Evolutionary conservation across 331 rosid species (phyloP).

Genomic region (Telfairia occidentalis): DNA sequence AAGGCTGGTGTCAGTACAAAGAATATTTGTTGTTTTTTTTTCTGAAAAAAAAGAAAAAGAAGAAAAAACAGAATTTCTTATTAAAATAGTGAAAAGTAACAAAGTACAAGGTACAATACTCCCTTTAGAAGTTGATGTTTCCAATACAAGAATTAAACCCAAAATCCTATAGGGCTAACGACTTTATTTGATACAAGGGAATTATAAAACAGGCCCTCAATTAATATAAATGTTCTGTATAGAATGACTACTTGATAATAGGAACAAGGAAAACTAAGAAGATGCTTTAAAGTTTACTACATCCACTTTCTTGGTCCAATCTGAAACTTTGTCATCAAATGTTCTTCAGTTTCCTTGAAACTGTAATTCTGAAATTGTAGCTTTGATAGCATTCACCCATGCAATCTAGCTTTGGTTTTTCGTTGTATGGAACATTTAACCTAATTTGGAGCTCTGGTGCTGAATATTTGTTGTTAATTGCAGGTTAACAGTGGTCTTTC

Average conservation of each 20-base stretch:
- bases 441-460: constrained; percentile 4
- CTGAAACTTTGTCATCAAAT: background rate
- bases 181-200: background rate
- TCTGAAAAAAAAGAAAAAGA: no score
- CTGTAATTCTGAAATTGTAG: background rate
- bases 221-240: background rate
- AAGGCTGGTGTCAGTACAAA: background rate
- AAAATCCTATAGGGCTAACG: background rate
- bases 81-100: background rate
- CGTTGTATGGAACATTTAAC: background rate
- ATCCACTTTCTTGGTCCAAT: background rate
- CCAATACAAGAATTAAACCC: background rate
- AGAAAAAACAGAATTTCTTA: background rate
- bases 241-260: background rate
- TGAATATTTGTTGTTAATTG: constrained; percentile 17
- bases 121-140: background rate
- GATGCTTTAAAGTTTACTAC: background rate
- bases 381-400: background rate
- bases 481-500: constrained; percentile 85
- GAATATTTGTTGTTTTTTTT: no score
- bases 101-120: background rate
- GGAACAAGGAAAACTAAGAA: background rate
- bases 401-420: background rate
- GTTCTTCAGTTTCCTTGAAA: background rate
- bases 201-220: background rate